These are phyloP conservation scores for Trichopus zeylanicus DNA, from an alignment of 116 monocot species.

Conservation along the genomic window DNA sequence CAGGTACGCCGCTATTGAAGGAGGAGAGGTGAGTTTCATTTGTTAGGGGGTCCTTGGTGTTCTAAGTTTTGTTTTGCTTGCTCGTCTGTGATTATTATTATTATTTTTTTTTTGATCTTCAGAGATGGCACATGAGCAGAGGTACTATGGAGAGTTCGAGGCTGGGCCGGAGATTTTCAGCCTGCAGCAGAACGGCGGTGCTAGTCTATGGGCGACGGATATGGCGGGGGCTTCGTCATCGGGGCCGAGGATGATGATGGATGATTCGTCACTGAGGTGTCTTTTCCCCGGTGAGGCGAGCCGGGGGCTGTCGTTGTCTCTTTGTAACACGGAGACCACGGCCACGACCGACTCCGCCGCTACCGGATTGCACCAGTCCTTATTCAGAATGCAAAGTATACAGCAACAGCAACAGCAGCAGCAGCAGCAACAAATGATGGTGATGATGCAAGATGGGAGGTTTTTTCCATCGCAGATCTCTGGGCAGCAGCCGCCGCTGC, in stretches of 20 bases:
- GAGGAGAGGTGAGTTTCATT: too few species aligned
- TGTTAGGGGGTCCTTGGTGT: too few species aligned
- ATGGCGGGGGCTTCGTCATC: neutral
- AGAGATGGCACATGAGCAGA: constrained; percentile 10
- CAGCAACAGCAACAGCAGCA: neutral
- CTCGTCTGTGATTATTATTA: too few species aligned
- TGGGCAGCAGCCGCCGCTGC: neutral
- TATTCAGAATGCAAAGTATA: too few species aligned
- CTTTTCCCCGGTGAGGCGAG: constrained; percentile 22
- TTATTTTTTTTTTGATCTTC: neutral
- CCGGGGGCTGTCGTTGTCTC: too few species aligned
- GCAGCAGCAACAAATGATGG: constrained; percentile 16
- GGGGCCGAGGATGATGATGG: constrained; percentile 2
- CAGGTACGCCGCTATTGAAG: too few species aligned
- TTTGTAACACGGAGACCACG: too few species aligned
- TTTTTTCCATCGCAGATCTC: neutral
- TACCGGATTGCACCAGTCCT: constrained; percentile 1
- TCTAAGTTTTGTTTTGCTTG: too few species aligned
- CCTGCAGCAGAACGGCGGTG: too few species aligned
- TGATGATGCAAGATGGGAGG: constrained; percentile 9
- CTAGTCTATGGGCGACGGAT: too few species aligned
- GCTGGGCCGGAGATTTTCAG: constrained; percentile 28
- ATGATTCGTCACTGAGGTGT: constrained; percentile 33
- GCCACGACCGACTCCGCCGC: too few species aligned
- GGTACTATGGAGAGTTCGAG: constrained; percentile 13